phyloP scores from a whole-genome alignment of 2,329 filamentous ascomycete genomes.

The Dendryphion nanum region DNA sequence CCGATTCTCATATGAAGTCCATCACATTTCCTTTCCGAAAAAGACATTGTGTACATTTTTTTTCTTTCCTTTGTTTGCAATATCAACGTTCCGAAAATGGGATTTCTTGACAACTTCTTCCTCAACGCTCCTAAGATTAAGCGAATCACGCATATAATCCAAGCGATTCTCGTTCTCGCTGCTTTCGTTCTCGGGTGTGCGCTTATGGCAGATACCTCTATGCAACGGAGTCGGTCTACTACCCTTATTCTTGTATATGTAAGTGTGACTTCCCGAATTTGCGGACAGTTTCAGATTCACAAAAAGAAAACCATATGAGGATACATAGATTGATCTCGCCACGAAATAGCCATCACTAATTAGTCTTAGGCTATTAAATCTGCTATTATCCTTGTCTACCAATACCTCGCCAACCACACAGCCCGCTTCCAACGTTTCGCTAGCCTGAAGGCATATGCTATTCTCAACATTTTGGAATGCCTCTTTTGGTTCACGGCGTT shows the following conservation, averaged over 20 bases:
- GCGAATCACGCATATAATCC: background rate
- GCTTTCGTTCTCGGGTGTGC: background rate
- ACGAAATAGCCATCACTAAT: too few species aligned
- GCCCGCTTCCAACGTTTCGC: constrained; percentile 31
- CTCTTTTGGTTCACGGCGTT: constrained; percentile 13
- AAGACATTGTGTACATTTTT: too few species aligned
- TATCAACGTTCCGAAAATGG: background rate
- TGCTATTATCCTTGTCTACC: constrained; percentile 41
- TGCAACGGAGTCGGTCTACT: background rate
- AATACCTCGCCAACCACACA: constrained; percentile 39
- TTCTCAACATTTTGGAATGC: constrained; percentile 41
- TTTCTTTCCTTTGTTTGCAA: too few species aligned
- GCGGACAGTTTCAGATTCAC: too few species aligned
- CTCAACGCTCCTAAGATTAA: background rate
- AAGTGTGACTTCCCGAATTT: too few species aligned
- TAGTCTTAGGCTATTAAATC: constrained; percentile 30
- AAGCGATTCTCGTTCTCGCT: background rate
- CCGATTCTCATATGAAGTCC: too few species aligned
- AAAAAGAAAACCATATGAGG: too few species aligned
- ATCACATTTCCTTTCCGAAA: too few species aligned
- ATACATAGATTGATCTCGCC: too few species aligned
- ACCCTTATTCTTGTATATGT: background rate
- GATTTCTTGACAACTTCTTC: background rate
- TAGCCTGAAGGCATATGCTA: constrained; percentile 40
- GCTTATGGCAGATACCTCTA: background rate